Evolutionary conservation across 805 yeast genomes (phyloP).

Genomic region (Ogataea dorogensis): DNA sequence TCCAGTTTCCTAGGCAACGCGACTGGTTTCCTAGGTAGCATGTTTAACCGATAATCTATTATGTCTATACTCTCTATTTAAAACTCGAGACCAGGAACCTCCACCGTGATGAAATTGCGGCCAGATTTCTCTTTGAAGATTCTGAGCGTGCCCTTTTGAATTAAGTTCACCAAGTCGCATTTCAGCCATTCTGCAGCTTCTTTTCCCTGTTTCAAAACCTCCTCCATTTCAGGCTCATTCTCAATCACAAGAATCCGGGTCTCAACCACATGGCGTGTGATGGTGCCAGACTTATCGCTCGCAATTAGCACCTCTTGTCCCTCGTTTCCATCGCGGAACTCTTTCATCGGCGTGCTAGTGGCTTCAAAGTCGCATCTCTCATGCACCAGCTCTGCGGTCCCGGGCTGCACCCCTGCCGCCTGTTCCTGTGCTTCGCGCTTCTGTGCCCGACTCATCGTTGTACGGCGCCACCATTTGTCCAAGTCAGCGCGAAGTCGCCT

Average conservation of each 20-base stretch:
- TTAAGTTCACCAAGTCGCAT: slow-evolving; percentile 19
- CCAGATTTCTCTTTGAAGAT: slow-evolving; percentile 19
- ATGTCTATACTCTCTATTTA: neutral
- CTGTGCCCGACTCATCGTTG: slow-evolving; percentile 6
- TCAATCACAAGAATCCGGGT: slow-evolving; percentile 24
- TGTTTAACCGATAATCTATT: slow-evolving; percentile 5
- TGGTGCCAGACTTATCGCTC: slow-evolving; percentile 9
- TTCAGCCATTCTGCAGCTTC: slow-evolving; percentile 21
- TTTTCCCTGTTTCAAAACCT: slow-evolving; percentile 16
- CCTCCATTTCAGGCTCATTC: slow-evolving; percentile 22
- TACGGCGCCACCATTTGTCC: slow-evolving; percentile 20
- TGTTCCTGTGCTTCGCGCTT: slow-evolving; percentile 5
- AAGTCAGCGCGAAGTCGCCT: slow-evolving; percentile 15
- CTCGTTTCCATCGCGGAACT: slow-evolving; percentile 4
- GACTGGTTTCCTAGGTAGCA: slow-evolving; percentile 26
- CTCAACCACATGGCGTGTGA: slow-evolving; percentile 13
- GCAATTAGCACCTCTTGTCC: slow-evolving; percentile 13
- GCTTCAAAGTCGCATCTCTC: slow-evolving; percentile 16
- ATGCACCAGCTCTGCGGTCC: slow-evolving; percentile 12
- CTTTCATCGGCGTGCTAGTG: slow-evolving; percentile 15
- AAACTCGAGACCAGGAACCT: slow-evolving; percentile 17
- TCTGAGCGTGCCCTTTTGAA: slow-evolving; percentile 20
- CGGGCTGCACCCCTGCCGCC: slow-evolving; percentile 9
- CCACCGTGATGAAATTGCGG: slow-evolving; percentile 22
- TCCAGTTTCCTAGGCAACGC: slow-evolving; percentile 43